These are phyloP conservation scores for Didymellaceae sp. DNA, from an alignment of 2,329 filamentous ascomycete genomes.

Conservation along the genomic window DNA sequence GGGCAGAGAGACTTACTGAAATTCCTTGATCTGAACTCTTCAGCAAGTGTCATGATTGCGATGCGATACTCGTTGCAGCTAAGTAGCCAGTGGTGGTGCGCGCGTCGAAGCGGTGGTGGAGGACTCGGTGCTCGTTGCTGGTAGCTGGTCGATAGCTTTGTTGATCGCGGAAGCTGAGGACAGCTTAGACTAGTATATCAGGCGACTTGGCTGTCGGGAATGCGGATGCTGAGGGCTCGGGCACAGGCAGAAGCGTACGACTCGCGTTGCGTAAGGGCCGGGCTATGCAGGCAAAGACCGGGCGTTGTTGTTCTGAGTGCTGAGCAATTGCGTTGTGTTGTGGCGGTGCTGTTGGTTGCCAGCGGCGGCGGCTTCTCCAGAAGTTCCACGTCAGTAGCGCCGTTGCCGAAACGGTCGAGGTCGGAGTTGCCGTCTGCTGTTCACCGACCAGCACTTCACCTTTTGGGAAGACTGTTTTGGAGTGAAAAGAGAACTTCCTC, in stretches of 20 bases:
- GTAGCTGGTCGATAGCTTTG: conserved; percentile 26
- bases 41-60: conserved; percentile 62
- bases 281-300: conserved; percentile 34
- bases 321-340: conserved; percentile 25
- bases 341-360: conserved; percentile 24
- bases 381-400: conserved; percentile 43
- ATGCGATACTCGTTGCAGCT: not conserved
- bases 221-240: conserved; percentile 7
- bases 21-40: conserved; percentile 70
- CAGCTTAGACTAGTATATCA: conserved; percentile 30
- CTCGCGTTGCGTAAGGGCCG: conserved; percentile 35
- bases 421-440: conserved; percentile 22
- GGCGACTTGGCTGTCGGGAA: conserved; percentile 21
- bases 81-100: conserved; percentile 13
- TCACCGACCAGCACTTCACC: conserved; percentile 29
- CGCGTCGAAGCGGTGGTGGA: conserved; percentile 9
- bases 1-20: conserved; percentile 61
- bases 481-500: conserved; percentile 23
- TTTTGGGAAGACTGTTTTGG: conserved; percentile 27
- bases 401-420: conserved; percentile 36
- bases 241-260: conserved; percentile 28
- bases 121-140: conserved; percentile 11
- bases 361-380: conserved; percentile 32
- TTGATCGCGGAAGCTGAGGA: conserved; percentile 32
- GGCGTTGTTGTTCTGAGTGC: conserved; percentile 26